phyloP scores from a whole-genome alignment of 306 rosid genomes.

The Acacia confusa region DNA sequence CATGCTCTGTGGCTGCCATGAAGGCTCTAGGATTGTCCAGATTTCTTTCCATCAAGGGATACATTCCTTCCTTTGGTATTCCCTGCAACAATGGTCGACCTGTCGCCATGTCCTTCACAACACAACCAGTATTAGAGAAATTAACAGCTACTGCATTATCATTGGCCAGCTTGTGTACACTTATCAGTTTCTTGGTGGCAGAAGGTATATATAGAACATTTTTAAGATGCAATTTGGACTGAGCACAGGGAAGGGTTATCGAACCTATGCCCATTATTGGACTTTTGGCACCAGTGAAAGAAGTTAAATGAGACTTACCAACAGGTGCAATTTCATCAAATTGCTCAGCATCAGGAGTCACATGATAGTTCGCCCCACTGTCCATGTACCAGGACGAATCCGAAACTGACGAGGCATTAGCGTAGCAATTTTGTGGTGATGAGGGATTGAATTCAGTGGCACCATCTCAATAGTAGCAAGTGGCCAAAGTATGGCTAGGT shows the following conservation, averaged over 20 bases:
- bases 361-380: too few relatives aligned
- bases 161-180: not conserved
- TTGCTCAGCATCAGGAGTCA: not conserved
- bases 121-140: not conserved
- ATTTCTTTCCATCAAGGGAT: too few relatives aligned
- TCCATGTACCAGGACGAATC: too few relatives aligned
- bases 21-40: not conserved
- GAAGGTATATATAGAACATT: not conserved
- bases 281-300: not conserved
- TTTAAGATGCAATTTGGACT: not conserved
- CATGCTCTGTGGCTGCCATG: accelerated
- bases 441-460: not conserved
- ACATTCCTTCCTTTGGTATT: too few relatives aligned
- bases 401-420: not conserved
- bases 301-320: not conserved
- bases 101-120: not conserved
- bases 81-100: too few relatives aligned
- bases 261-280: not conserved
- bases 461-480: not conserved
- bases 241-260: not conserved
- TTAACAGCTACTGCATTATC: not conserved
- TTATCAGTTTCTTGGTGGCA: not conserved
- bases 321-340: not conserved
- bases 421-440: not conserved
- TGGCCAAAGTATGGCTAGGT: not conserved